A percentile compares a stretch with the other conserved stretches of the same genome.
These are phyloP conservation scores for Plasmodium inui DNA, from an alignment of 169 alveolate species.

Conservation along the genomic window DNA sequence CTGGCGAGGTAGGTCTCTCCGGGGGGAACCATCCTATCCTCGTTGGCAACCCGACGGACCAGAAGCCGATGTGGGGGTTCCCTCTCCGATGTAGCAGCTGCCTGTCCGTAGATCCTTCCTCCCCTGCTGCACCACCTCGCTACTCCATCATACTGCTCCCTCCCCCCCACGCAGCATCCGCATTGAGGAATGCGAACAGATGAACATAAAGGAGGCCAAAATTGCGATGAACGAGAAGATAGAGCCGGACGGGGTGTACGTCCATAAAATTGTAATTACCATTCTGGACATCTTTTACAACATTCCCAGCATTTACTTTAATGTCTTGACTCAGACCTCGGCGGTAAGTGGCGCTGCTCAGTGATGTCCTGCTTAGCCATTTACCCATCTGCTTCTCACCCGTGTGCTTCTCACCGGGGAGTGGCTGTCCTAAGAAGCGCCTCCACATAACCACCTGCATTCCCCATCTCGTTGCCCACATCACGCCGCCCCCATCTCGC, in stretches of 20 bases:
- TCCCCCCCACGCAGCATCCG: conserved; percentile 9
- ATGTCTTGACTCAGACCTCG: not conserved
- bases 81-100: not conserved
- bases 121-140: not conserved
- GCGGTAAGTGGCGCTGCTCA: conserved; percentile 24
- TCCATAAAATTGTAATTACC: conserved; percentile 25
- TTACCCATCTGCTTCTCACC: no score
- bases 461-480: not conserved
- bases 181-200: conserved; percentile 45
- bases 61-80: not conserved
- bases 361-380: no score
- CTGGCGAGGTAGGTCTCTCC: conserved; percentile 1
- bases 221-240: conserved; percentile 34
- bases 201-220: conserved; percentile 49
- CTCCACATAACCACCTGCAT: no score
- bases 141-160: not conserved
- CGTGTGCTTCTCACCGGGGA: no score
- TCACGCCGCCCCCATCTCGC: no score
- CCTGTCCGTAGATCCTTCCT: not conserved
- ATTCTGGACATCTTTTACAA: conserved; percentile 45
- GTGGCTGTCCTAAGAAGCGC: no score
- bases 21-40: not conserved
- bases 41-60: not conserved
- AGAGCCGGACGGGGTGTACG: conserved; percentile 20
- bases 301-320: conserved; percentile 45